A percentile compares a stretch with the other conserved stretches of the same genome.
Conservation (phyloP, 2,329 filamentous ascomycete species). For the Paraphoma chrysanthemicola region DNA sequence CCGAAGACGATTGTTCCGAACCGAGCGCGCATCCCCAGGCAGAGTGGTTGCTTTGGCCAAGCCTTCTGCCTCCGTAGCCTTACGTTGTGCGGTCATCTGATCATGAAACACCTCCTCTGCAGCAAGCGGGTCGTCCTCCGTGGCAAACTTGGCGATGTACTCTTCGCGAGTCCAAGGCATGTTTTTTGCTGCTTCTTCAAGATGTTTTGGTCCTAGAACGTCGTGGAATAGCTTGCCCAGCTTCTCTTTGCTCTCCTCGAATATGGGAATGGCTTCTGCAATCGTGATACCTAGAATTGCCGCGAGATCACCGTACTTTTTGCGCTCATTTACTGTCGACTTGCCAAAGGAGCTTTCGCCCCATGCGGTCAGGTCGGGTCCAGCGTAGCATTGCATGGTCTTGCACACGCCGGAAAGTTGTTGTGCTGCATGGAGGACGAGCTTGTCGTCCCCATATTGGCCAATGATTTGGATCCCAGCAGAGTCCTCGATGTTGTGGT, state of each 20-base stretch:
- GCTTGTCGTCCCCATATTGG: slow-evolving; percentile 79
- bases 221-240: not conserved
- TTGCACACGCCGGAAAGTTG: slow-evolving; percentile 18
- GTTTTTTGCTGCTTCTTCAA: not conserved
- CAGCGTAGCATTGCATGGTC: slow-evolving; percentile 4
- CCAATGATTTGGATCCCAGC: slow-evolving; percentile 78
- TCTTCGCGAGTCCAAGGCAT: not conserved
- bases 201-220: not conserved
- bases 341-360: slow-evolving; percentile 3
- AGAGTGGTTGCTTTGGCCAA: not conserved
- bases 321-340: not conserved
- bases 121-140: not conserved
- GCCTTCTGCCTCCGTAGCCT: too few species aligned
- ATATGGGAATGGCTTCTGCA: not conserved
- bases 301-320: not conserved
- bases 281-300: not conserved
- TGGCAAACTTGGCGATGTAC: slow-evolving; percentile 2
- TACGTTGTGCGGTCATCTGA: not conserved
- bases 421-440: slow-evolving; percentile 66
- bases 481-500: slow-evolving; percentile 33
- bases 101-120: slow-evolving; percentile 1
- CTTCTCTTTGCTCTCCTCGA: not conserved
- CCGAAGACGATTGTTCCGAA: not conserved
- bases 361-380: slow-evolving; percentile 21
- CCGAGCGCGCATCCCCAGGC: not conserved